Conservation (phyloP, 208 protist genomes). For the Leishmania turanica region DNA sequence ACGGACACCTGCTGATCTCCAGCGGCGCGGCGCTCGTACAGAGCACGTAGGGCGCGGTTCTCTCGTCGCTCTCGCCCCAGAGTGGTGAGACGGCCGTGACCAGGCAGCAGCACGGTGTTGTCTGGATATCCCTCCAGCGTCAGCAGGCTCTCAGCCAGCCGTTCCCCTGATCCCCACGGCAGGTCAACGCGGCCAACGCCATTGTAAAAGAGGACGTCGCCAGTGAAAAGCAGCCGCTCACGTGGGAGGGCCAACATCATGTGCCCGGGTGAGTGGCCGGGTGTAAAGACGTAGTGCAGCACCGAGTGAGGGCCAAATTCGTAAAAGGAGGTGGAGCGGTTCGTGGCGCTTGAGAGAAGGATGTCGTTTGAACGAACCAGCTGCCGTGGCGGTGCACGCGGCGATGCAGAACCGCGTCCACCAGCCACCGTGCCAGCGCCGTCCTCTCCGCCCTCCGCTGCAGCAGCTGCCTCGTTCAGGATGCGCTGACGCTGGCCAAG, state of each 20-base stretch:
- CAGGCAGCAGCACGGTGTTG: slow-evolving; percentile 83
- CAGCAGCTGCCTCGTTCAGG: slow-evolving; percentile 24
- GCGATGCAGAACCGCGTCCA: not conserved
- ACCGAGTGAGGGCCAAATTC: slow-evolving; percentile 76
- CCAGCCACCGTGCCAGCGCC: not conserved
- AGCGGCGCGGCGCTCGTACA: slow-evolving; percentile 71
- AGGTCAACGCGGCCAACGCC: slow-evolving; percentile 86
- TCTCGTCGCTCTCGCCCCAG: slow-evolving; percentile 80
- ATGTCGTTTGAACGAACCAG: slow-evolving; percentile 70
- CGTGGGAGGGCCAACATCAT: slow-evolving; percentile 88
- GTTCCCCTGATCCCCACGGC: slow-evolving; percentile 76
- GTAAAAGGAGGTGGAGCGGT: slow-evolving; percentile 79
- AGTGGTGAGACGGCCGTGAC: slow-evolving; percentile 87
- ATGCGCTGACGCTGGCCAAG: slow-evolving; percentile 38
- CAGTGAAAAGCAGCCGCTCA: slow-evolving; percentile 86
- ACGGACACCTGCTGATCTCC: slow-evolving; percentile 70
- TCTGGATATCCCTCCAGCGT: slow-evolving; percentile 80
- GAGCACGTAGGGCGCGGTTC: slow-evolving; percentile 65
- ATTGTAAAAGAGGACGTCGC: slow-evolving; percentile 88
- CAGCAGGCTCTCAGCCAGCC: slow-evolving; percentile 80
- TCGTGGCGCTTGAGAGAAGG: slow-evolving; percentile 77
- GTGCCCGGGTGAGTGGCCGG: slow-evolving; percentile 88
- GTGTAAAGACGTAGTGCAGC: slow-evolving; percentile 88
- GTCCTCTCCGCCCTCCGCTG: not conserved
- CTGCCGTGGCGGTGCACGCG: slow-evolving; percentile 24